These are phyloP conservation scores for Mycocentrospora acerina DNA, from an alignment of 2,329 filamentous ascomycete species.

Conservation along the genomic window DNA sequence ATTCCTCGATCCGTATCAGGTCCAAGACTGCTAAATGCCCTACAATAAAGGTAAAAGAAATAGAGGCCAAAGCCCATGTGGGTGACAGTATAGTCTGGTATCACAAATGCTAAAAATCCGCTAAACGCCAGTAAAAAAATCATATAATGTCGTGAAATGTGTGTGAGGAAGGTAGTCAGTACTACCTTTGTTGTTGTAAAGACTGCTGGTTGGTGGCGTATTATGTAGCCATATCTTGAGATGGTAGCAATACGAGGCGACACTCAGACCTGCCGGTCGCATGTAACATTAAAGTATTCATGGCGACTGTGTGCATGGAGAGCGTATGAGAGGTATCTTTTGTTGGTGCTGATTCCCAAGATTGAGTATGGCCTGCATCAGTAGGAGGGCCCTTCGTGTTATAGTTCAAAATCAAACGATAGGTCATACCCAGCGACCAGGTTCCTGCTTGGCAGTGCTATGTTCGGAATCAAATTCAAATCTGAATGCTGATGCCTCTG, in stretches of 20 bases:
- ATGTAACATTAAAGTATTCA: conserved; percentile 3
- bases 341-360: not conserved
- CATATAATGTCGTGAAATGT: conserved; percentile 35
- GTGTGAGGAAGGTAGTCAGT: conserved; percentile 16
- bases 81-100: conserved; percentile 43
- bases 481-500: conserved; percentile 40
- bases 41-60: conserved; percentile 15
- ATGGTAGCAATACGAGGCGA: conserved; percentile 11
- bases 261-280: conserved; percentile 9
- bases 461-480: conserved; percentile 35
- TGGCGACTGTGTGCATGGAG: not conserved
- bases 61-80: conserved; percentile 29
- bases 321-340: not conserved
- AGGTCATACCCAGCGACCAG: conserved; percentile 21
- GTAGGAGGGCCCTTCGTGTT: too few relatives aligned
- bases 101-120: conserved; percentile 32
- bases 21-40: conserved; percentile 1
- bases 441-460: conserved; percentile 18
- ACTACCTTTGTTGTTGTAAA: conserved; percentile 7
- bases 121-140: conserved; percentile 31
- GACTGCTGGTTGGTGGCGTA: too few relatives aligned
- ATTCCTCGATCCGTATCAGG: not conserved
- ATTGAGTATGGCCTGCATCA: not conserved
- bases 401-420: conserved; percentile 1
- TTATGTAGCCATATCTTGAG: not conserved